Conservation (phyloP, 2,329 filamentous ascomycete species). For the Fusarium sp. region DNA sequence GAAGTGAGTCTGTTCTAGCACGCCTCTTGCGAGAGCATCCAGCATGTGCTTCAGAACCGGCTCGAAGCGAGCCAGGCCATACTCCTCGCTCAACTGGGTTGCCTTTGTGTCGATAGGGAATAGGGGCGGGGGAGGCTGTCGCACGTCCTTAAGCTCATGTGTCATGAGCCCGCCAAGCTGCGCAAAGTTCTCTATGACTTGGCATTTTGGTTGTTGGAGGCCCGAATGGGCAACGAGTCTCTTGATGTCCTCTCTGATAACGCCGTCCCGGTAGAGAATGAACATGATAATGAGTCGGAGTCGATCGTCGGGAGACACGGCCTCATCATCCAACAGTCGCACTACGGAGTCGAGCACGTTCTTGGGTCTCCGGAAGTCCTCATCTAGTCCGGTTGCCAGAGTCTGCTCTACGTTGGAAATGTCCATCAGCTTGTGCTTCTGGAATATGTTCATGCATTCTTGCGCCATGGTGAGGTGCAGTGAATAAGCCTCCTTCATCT, state of each 20-base stretch:
- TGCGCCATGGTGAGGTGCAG: slow-evolving; percentile 97
- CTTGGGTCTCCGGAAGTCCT: slow-evolving; percentile 92
- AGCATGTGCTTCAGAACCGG: slow-evolving; percentile 86
- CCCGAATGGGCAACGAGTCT: slow-evolving; percentile 87
- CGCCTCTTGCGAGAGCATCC: slow-evolving; percentile 76
- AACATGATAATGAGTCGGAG: slow-evolving; percentile 89
- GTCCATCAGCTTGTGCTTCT: slow-evolving; percentile 85
- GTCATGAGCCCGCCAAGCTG: slow-evolving; percentile 82
- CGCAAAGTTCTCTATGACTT: slow-evolving; percentile 81
- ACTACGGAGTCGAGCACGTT: slow-evolving; percentile 88
- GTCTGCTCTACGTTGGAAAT: slow-evolving; percentile 91
- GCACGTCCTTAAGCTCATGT: slow-evolving; percentile 79
- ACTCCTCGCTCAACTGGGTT: slow-evolving; percentile 75
- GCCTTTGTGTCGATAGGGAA: slow-evolving; percentile 76
- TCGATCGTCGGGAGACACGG: slow-evolving; percentile 77
- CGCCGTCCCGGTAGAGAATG: slow-evolving; percentile 85
- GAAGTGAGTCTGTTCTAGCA: slow-evolving; percentile 74
- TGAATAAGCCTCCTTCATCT: slow-evolving; percentile 95
- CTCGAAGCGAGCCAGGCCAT: slow-evolving; percentile 87
- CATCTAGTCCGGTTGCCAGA: slow-evolving; percentile 90
- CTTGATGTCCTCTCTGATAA: slow-evolving; percentile 85
- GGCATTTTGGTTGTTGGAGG: slow-evolving; percentile 78
- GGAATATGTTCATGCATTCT: slow-evolving; percentile 95
- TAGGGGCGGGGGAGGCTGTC: slow-evolving; percentile 72
- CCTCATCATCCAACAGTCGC: slow-evolving; percentile 87